Conservation (phyloP, 2,329 filamentous ascomycete genomes). For the Trichoderma atrobrunneum region DNA sequence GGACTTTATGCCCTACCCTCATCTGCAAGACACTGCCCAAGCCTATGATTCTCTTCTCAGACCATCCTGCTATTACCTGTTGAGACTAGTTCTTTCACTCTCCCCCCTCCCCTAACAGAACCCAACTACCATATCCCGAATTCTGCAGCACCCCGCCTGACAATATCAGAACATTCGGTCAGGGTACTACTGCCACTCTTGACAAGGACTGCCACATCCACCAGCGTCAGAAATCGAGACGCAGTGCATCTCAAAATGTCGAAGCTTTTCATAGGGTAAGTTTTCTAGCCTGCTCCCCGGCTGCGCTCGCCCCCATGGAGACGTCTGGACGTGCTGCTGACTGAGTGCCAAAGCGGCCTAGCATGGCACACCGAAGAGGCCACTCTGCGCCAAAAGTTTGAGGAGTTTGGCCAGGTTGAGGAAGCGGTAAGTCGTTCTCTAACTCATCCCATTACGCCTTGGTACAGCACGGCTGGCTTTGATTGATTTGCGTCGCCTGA, state of each 20-base stretch:
- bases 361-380: slow-evolving; percentile 96
- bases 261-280: slow-evolving; percentile 93
- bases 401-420: slow-evolving; percentile 85
- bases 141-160: slow-evolving; percentile 20
- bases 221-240: slow-evolving; percentile 12
- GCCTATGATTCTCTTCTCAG: slow-evolving; percentile 10
- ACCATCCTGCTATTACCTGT: slow-evolving; percentile 9
- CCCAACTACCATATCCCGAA: slow-evolving; percentile 9
- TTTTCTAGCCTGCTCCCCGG: not conserved
- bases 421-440: slow-evolving; percentile 74
- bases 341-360: slow-evolving; percentile 65
- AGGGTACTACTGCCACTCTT: slow-evolving; percentile 11
- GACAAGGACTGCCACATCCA: slow-evolving; percentile 16
- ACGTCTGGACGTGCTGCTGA: slow-evolving; percentile 24
- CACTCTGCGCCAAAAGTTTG: slow-evolving; percentile 85
- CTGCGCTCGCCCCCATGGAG: not conserved
- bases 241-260: slow-evolving; percentile 59
- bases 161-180: slow-evolving; percentile 17
- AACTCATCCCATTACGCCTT: not conserved
- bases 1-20: slow-evolving; percentile 15
- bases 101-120: slow-evolving; percentile 10
- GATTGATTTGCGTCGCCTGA: slow-evolving; percentile 1
- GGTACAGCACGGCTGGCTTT: slow-evolving; percentile 1
- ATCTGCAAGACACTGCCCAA: slow-evolving; percentile 4
- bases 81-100: slow-evolving; percentile 14